A percentile compares a stretch with the other conserved stretches of the same genome.
These are phyloP conservation scores for Rhodamnia rubescens DNA, from an alignment of 345 rosid genomes.

Conservation along the genomic window DNA sequence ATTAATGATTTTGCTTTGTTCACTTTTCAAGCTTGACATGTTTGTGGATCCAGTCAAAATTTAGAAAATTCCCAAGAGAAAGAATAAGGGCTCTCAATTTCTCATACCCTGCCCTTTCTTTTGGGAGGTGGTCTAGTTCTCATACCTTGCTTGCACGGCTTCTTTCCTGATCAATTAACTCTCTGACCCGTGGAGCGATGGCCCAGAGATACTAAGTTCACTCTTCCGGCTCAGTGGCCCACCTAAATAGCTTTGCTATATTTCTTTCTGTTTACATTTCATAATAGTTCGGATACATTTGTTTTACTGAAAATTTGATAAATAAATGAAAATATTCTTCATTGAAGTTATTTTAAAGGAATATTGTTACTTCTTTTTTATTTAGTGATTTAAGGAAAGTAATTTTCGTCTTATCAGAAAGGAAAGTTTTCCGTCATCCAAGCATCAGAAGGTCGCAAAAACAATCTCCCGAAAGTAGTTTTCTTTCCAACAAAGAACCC, in stretches of 20 bases:
- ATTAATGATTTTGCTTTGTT: neutral
- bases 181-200: neutral
- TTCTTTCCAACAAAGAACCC: neutral
- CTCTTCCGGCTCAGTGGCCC: neutral
- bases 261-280: neutral
- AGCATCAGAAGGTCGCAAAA: neutral
- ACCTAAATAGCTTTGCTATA: neutral
- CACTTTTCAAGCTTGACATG: neutral
- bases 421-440: neutral
- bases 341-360: neutral
- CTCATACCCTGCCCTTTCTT: no score
- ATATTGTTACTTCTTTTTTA: neutral
- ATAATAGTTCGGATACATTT: neutral
- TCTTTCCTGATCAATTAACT: neutral
- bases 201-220: neutral
- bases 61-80: neutral
- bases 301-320: neutral
- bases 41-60: neutral
- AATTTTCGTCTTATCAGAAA: rapidly evolving
- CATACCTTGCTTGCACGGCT: neutral
- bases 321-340: neutral
- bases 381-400: neutral
- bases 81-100: neutral
- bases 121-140: no score
- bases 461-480: neutral